Evolutionary conservation across 768 basidiomycete genomes (phyloP), one percentile per base, ranked within the genome.

Genomic region (Termitomyces sp.): DNA sequence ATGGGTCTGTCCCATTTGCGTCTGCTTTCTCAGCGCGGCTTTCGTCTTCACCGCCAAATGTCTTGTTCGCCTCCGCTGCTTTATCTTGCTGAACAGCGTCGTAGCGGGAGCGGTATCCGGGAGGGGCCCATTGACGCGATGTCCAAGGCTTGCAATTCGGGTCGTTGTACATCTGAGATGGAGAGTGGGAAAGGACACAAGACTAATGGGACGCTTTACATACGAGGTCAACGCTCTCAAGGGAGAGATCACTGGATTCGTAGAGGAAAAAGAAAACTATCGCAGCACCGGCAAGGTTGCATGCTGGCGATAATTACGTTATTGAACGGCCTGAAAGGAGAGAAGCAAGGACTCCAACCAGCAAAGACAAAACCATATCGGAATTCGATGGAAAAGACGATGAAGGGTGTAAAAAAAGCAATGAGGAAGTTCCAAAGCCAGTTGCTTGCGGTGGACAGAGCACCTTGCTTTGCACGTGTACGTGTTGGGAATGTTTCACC

Each of bases 381-480:
- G 71, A 81, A 90, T 9, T 68, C 48, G 64, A 89, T 89, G 13
- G 76, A 72, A 20, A 59, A 66, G 3, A 73, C 74, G 65, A 90
- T 89, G 70, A 88, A 87, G 0, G 88, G 86, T n/a, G 87, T 89
- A 74, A 88, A 88, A 79, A 89, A 90, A 0, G 85, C 86, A 55
- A 88, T 71, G 37, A 87, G 72, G 75, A 87, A 87, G 67, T 87
- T 86, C 81, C 81, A 88, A 3, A 80, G 68, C 81, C 86, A 88
- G 68, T 87, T 88, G 32, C 75, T 71, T 0, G 84, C 78, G 1
- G 85, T 87, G 1, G 86, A 77, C 41, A 91, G 69, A 37, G 85
- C 81, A 5, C 81, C 86, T 66, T 89, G 88, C 67, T 87, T 85
- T 4, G 87, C 82, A 54, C 87, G 80, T 4, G 87, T 87, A 24